Conservation (phyloP, 495 filamentous ascomycete genomes). For the Trichocladium antarcticum region DNA sequence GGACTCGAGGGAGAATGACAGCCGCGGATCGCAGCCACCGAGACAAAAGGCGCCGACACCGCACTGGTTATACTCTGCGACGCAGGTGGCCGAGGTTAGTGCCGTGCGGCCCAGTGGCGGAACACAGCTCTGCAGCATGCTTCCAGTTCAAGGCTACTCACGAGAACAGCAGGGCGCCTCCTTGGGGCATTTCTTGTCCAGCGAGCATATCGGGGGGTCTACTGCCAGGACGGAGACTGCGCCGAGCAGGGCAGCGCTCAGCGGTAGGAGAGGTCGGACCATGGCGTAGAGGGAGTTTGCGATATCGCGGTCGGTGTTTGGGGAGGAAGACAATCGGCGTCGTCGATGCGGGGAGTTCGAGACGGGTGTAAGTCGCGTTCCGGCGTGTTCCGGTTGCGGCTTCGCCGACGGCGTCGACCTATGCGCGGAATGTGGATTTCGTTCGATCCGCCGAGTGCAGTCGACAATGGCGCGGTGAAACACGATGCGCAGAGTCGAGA, state of each 20-base stretch:
- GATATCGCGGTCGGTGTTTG: background rate
- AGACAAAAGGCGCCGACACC: slow-evolving; percentile 90
- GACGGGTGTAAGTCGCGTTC: background rate
- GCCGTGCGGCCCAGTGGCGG: background rate
- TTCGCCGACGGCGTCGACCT: background rate
- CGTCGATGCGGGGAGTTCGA: background rate
- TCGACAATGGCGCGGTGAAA: too few species aligned
- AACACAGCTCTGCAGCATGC: background rate
- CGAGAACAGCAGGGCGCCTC: slow-evolving; percentile 83
- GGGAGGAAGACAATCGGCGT: background rate
- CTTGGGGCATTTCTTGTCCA: slow-evolving; percentile 60
- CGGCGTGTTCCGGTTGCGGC: slow-evolving; percentile 1
- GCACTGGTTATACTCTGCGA: slow-evolving; percentile 81
- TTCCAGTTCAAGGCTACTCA: slow-evolving; percentile 40
- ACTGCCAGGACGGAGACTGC: slow-evolving; percentile 30
- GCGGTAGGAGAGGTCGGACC: slow-evolving; percentile 27
- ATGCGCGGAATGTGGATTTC: background rate
- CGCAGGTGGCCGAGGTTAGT: slow-evolving; percentile 18
- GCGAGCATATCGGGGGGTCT: slow-evolving; percentile 24
- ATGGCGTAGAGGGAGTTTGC: slow-evolving; percentile 13
- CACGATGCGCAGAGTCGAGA: too few species aligned
- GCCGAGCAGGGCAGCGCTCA: slow-evolving; percentile 35
- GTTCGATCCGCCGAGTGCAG: background rate
- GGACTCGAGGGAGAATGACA: slow-evolving; percentile 68
- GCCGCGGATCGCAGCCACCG: slow-evolving; percentile 82